Evolutionary conservation across 2,329 filamentous ascomycete genomes (phyloP).

Genomic region (Colletotrichum sp.): DNA sequence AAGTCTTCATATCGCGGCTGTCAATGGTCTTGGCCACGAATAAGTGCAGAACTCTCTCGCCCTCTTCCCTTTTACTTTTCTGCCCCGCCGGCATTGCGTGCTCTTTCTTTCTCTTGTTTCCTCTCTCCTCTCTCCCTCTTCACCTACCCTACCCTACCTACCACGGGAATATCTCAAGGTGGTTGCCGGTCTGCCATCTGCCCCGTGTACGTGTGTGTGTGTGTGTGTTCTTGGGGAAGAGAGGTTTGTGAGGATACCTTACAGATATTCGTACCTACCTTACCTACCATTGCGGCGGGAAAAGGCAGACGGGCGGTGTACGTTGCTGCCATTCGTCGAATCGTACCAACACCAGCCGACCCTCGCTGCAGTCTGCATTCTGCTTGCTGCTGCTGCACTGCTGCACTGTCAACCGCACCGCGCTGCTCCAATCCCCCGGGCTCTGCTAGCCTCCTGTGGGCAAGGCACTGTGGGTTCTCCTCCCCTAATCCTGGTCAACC

Average conservation of each 20-base stretch:
- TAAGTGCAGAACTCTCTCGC: background rate
- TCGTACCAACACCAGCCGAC: background rate
- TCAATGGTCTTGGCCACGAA: background rate
- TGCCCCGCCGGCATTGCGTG: background rate
- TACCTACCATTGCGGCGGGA: background rate
- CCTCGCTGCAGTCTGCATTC: background rate
- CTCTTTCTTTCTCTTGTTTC: background rate
- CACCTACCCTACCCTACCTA: background rate
- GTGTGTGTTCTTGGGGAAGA: background rate
- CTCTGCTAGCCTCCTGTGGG: conserved; percentile 11
- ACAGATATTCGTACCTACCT: background rate
- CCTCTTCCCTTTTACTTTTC: background rate
- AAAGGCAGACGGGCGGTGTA: background rate
- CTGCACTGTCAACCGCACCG: background rate
- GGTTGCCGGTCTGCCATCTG: background rate
- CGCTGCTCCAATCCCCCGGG: conserved; percentile 23
- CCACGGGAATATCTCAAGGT: background rate
- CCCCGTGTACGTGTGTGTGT: background rate
- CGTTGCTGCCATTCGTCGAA: background rate
- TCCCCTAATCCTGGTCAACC: conserved; percentile 30
- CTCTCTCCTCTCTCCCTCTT: background rate
- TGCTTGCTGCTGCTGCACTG: background rate
- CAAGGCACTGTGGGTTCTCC: conserved; percentile 2
- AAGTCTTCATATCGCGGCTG: background rate
- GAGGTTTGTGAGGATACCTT: background rate